Conservation (phyloP, 768 basidiomycete genomes). For the Naganishia vishniacii region DNA sequence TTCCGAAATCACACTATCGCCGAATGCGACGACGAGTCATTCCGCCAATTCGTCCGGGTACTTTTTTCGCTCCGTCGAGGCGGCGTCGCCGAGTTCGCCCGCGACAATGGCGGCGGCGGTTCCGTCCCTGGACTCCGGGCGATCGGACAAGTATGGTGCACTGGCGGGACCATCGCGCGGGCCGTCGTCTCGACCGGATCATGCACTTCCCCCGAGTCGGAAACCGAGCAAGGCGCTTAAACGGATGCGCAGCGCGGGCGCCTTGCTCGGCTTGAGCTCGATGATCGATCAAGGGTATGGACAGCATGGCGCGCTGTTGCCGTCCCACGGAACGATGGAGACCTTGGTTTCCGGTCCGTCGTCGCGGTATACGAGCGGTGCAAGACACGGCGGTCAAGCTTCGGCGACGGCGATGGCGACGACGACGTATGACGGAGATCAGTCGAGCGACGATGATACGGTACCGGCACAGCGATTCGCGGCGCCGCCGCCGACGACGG, state of each 20-base stretch:
- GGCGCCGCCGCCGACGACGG: slow-evolving; percentile 22
- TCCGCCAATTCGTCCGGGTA: background rate
- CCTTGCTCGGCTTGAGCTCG: slow-evolving; percentile 28
- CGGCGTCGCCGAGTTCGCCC: slow-evolving; percentile 3
- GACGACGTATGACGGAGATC: slow-evolving; percentile 30
- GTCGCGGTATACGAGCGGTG: slow-evolving; percentile 1
- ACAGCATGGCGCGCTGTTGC: background rate
- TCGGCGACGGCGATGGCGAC: slow-evolving; percentile 29
- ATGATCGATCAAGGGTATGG: background rate
- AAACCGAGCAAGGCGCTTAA: slow-evolving; percentile 4
- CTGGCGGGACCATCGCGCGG: no score
- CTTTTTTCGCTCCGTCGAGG: background rate
- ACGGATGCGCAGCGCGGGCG: slow-evolving; percentile 41
- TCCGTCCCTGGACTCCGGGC: background rate
- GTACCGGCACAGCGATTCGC: background rate
- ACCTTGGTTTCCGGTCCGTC: background rate
- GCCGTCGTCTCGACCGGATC: background rate
- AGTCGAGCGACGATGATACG: slow-evolving; percentile 17
- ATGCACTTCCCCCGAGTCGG: background rate
- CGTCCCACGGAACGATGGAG: background rate
- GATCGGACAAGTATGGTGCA: background rate
- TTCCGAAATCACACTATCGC: slow-evolving; percentile 1
- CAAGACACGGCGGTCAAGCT: slow-evolving; percentile 26
- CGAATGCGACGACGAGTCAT: background rate
- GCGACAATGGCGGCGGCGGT: background rate